Evolutionary conservation across 306 rosid genomes (phyloP).

Genomic region (cucumber (Cucumis sativus)): Cucumber_9930_V3 NC_026659.2:24952501-24953000

Average conservation of each 20-base stretch:
- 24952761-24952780: constrained; percentile 76
- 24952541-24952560: background rate
- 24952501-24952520: background rate
- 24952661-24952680: constrained; percentile 60
- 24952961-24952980: constrained; percentile 16
- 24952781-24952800: constrained; percentile 99
- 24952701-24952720: background rate
- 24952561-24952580: background rate
- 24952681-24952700: background rate
- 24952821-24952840: constrained; percentile 75
- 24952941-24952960: constrained; percentile 72
- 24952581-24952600: constrained; percentile 13
- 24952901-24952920: background rate
- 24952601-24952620: constrained; percentile 89
- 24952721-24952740: background rate
- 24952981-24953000: background rate
- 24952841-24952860: constrained; percentile 93
- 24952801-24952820: constrained; percentile 96
- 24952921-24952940: constrained; percentile 33
- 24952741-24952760: constrained; percentile 31
- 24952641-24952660: constrained; percentile 85
- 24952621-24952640: constrained; percentile 71
- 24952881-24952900: constrained; percentile 43
- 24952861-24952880: constrained; percentile 93
- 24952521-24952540: background rate